Base-by-base conservation (phyloP, 768 basidiomycete genomes). In the Rhodocollybia butyracea region DNA sequence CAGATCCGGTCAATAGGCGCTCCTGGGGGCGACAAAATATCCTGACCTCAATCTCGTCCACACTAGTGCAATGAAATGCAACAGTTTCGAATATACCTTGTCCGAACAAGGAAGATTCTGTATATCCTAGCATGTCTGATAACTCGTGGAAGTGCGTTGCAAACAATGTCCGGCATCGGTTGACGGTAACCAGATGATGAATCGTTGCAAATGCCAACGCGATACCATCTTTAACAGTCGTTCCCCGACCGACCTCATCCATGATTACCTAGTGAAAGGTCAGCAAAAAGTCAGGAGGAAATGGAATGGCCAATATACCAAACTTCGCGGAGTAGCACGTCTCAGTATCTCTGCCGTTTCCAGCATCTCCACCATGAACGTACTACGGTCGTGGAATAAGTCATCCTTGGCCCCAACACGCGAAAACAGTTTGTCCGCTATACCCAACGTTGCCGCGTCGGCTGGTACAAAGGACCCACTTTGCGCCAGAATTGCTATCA, bases 71-170 rank as follows among this genome's bases (percentile, higher is more conserved):
- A 75, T 85, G 95, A 71, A 96, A 98, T 3, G 80, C 80, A 22
- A 96, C 82, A 6, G 79, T 80, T 5, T 69, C 59, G 70, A 89
- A 89, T 10, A 76, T 61, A 12, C 77, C 81, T 52, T 67, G 60
- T 6, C 77, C 79, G 46, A 59, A 66, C 50, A 74, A 64, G 55
- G 75, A 68, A 24, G 8, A 26, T 22, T 78, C 67, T 29, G 72
- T 68, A 62, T 84, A 84, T 0, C 87, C 85, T 19, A 98, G 75
- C 81, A 98, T 85, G 57, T 90, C 85, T 1, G 89, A 86, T 21
- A 98, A 72, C 66, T 98, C 94, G 67, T 98, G 95, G 65, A 97
- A 98, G 71, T 99, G 96, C n/a, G 96, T 99, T 6, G 96, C 96
- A 65, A 98, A 99, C 29, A 99, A 74, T n/a, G 91, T 80, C 17